Evolutionary conservation across 2,329 filamentous ascomycete species (phyloP), one percentile per base, ranked within the genome.

Genomic region (Xylariales sp.): DNA sequence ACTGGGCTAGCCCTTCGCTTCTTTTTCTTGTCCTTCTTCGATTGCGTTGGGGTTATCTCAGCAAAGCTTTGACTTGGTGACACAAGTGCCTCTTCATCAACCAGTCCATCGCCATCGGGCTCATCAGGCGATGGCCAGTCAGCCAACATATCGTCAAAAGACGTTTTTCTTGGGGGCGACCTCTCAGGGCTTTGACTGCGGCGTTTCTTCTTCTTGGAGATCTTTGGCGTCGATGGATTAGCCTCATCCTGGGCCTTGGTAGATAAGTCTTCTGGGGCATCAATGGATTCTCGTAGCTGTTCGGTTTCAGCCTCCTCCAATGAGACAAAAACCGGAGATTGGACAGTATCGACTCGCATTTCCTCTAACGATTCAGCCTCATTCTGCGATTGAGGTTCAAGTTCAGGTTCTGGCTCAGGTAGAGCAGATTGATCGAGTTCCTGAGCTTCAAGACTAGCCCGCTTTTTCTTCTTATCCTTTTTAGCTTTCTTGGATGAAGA

Each of bases 401-500:
- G n/a, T n/a, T n/a, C n/a, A n/a, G n/a, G n/a, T n/a, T n/a, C n/a
- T n/a, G n/a, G n/a, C n/a, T n/a, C n/a, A n/a, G n/a, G n/a, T n/a
- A n/a, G n/a, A 25, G 23, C 23, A 25, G n/a, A 25, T n/a, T 25
- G 8, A 8, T 25, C 23, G 23, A n/a, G 8, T 25, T n/a, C 23
- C n/a, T 25, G 23, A 25, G 23, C 23, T 8, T 25, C 23, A 25
- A n/a, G 23, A 25, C 33, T 40, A 17, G 38, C 30, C 14, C 38
- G 36, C 34, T 52, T 61, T 29, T 53, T 47, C 38, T 46, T 49
- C 47, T 62, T 61, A 37, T 56, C 59, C 42, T 60, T 62, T 45
- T 60, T 60, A 30, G 36, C 46, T 41, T 62, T 59, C 29, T 43
- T 40, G 25, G 29, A 15, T 16, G 41, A 23, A 5, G 28, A 33